Percentiles rank a stretch among this genome's conserved stretches.
These are phyloP conservation scores for Physcomitrium patens DNA, from an alignment of 225 moss, liverwort and hornwort species.

Conservation along the genomic window DNA sequence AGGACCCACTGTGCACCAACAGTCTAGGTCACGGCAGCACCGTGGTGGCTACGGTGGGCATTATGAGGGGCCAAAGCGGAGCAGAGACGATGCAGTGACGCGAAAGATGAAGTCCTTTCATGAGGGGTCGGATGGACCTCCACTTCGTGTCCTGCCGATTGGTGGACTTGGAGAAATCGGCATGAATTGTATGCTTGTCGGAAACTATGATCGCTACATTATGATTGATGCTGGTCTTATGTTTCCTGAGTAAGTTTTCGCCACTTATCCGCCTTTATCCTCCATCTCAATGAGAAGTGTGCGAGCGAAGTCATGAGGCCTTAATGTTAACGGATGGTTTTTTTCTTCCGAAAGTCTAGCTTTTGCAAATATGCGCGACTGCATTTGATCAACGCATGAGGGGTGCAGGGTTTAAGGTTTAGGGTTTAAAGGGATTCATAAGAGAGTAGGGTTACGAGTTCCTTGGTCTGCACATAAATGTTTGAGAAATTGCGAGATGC, in stretches of 20 bases:
- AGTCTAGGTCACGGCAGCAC: constrained; percentile 48
- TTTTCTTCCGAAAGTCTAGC: too few relatives aligned
- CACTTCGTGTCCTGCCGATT: constrained; percentile 84
- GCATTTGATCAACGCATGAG: neutral
- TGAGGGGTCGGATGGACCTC: constrained; percentile 88
- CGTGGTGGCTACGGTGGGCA: constrained; percentile 46
- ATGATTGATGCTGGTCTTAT: constrained; percentile 99
- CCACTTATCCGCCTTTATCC: neutral
- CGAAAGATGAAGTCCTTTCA: constrained; percentile 91
- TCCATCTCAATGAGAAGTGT: neutral
- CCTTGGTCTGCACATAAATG: too few relatives aligned
- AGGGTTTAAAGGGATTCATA: constrained; percentile 24
- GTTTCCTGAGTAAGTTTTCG: constrained; percentile 88
- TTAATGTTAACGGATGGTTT: neutral
- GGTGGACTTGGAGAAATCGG: constrained; percentile 98
- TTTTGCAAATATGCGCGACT: neutral
- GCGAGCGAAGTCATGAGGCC: neutral
- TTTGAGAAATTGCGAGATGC: too few relatives aligned
- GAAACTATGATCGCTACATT: constrained; percentile 95
- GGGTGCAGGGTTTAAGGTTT: constrained; percentile 36
- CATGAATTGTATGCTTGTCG: constrained; percentile 99
- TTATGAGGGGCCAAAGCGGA: constrained; percentile 73
- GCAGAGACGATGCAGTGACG: constrained; percentile 92
- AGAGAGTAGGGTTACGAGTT: too few relatives aligned
- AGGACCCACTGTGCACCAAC: constrained; percentile 45